phyloP scores from a whole-genome alignment of 1,284 basidiomycete genomes.

The Neonothopanus nambi region DNA sequence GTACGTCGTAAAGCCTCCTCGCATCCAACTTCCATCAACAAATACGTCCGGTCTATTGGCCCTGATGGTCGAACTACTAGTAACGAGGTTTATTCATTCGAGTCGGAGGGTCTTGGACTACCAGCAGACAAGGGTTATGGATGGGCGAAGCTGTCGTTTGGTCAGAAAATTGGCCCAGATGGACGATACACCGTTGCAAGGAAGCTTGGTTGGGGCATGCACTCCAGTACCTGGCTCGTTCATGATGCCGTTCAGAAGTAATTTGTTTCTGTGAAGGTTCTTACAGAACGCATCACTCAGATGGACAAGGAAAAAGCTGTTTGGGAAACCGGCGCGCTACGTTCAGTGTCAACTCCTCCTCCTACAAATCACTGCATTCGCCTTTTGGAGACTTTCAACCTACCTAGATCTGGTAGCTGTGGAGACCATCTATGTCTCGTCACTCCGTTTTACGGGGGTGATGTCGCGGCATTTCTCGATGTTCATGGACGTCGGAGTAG shows the following conservation, averaged over 20 bases:
- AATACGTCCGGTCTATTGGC: no score
- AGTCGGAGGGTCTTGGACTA: conserved; percentile 30
- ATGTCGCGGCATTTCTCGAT: conserved; percentile 20
- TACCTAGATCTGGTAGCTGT: conserved; percentile 22
- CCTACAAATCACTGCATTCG: conserved; percentile 20
- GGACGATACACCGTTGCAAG: conserved; percentile 26
- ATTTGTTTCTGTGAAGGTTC: conserved; percentile 31
- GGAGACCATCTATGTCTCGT: conserved; percentile 30
- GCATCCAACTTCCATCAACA: no score
- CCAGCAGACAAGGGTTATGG: conserved; percentile 27
- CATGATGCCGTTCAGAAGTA: conserved; percentile 19
- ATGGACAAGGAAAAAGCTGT: conserved; percentile 16
- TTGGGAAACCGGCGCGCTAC: conserved; percentile 28
- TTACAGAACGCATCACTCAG: conserved; percentile 27
- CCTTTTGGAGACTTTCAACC: conserved; percentile 25
- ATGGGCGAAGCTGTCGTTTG: conserved; percentile 27
- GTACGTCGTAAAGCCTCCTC: no score
- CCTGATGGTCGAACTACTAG: no score
- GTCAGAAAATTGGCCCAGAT: conserved; percentile 26
- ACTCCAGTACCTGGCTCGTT: conserved; percentile 32
- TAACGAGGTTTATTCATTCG: no score
- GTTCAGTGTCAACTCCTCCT: conserved; percentile 8
- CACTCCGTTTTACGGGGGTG: conserved; percentile 27
- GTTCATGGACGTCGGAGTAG: conserved; percentile 3
- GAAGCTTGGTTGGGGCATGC: conserved; percentile 35